Evolutionary conservation across 768 basidiomycete species (phyloP).

Genomic region (Mycena rosella): DNA sequence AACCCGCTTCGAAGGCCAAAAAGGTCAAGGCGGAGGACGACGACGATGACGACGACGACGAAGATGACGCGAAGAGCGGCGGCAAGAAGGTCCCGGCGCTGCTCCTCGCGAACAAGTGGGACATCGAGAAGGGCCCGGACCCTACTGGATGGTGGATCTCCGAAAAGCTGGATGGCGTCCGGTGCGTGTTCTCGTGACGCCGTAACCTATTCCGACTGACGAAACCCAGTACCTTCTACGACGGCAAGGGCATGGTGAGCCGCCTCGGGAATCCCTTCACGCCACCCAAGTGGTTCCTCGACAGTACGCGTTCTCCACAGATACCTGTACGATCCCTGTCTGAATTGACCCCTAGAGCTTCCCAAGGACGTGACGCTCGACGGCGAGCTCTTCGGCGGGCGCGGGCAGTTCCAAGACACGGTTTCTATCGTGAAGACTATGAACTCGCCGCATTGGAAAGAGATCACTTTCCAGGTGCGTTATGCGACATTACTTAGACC

Average conservation of each 20-base stretch:
- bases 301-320: conserved; percentile 52
- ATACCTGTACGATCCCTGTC: not conserved
- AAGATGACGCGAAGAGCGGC: conserved; percentile 40
- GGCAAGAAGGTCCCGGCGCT: conserved; percentile 58
- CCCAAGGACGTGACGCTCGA: conserved; percentile 69
- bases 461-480: conserved; percentile 66
- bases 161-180: conserved; percentile 72
- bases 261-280: conserved; percentile 72
- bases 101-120: conserved; percentile 70
- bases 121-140: conserved; percentile 64
- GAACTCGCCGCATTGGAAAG: conserved; percentile 69
- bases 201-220: no score
- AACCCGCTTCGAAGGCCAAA: not conserved
- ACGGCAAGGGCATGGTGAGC: conserved; percentile 65
- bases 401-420: conserved; percentile 68
- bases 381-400: conserved; percentile 70
- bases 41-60: conserved; percentile 33
- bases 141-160: conserved; percentile 73
- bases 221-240: conserved; percentile 67
- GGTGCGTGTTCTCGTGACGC: conserved; percentile 50
- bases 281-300: conserved; percentile 69
- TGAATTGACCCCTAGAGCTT: conserved; percentile 51
- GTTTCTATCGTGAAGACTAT: conserved; percentile 71
- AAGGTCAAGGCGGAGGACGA: conserved; percentile 17
- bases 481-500: not conserved